Conservation (phyloP, 2,329 filamentous ascomycete species). For the Clonostachys rosea region DNA sequence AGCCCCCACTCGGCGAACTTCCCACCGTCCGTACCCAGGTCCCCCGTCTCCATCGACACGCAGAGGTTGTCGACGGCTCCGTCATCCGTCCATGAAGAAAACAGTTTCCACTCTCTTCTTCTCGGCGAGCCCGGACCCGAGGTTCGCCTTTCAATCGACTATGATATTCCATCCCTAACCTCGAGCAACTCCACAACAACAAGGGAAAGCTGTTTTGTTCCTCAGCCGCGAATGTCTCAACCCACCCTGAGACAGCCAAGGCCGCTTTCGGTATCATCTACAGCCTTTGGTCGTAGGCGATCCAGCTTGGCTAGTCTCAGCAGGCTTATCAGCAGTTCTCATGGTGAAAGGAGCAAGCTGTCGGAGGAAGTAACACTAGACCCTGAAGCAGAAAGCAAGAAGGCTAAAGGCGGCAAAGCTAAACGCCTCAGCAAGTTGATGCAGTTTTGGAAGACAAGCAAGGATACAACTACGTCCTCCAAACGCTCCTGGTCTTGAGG, state of each 20-base stretch:
- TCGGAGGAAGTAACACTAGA: conserved; percentile 62
- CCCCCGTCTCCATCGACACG: conserved; percentile 65
- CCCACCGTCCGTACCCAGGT: conserved; percentile 62
- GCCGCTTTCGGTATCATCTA: conserved; percentile 57
- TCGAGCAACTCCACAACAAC: conserved; percentile 77
- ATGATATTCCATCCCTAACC: conserved; percentile 67
- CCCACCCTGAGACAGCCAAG: conserved; percentile 48
- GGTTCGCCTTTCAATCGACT: conserved; percentile 63
- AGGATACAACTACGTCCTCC: not conserved
- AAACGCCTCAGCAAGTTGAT: conserved; percentile 71
- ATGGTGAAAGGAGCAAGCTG: conserved; percentile 71
- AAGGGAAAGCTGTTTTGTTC: conserved; percentile 50
- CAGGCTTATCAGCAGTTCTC: conserved; percentile 69
- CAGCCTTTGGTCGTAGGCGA: conserved; percentile 63
- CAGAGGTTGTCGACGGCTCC: conserved; percentile 71
- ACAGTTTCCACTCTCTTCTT: conserved; percentile 64
- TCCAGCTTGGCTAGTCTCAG: conserved; percentile 75
- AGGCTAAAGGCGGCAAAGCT: conserved; percentile 56
- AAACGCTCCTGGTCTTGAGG: too few relatives aligned
- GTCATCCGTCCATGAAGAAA: conserved; percentile 69
- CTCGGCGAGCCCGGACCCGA: conserved; percentile 73
- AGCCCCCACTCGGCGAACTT: conserved; percentile 63
- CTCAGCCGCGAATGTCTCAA: conserved; percentile 41
- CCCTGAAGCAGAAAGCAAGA: conserved; percentile 47
- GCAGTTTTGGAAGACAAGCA: conserved; percentile 68